Evolutionary conservation across 192 early-diverging fungal genomes (phyloP).

Genomic region (Coemansia umbellata): DNA sequence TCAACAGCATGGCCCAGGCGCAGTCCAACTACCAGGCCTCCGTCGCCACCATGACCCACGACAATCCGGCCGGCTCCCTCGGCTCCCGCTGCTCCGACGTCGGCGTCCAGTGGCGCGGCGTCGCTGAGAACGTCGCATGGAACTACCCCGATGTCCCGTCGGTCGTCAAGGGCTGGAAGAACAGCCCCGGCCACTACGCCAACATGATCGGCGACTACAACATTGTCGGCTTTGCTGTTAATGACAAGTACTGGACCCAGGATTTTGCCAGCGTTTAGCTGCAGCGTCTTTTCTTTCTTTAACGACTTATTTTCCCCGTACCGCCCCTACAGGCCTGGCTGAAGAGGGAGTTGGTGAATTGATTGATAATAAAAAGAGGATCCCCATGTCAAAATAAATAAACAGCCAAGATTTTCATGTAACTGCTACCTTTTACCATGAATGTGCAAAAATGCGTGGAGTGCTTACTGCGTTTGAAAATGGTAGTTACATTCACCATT

Average conservation of each 20-base stretch:
- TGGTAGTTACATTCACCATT: no score
- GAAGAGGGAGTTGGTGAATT: no score
- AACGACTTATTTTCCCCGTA: background rate
- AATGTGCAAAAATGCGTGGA: no score
- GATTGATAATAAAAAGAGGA: background rate
- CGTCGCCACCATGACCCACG: slow-evolving; percentile 24
- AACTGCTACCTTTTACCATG: slow-evolving; percentile 1
- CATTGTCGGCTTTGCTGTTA: slow-evolving; percentile 31
- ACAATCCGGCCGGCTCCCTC: slow-evolving; percentile 15
- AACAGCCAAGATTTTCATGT: background rate
- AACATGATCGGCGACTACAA: slow-evolving; percentile 46
- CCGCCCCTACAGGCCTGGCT: no score
- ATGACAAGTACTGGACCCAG: slow-evolving; percentile 35
- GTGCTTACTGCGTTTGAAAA: no score
- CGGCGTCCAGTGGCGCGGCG: slow-evolving; percentile 25
- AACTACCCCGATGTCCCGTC: slow-evolving; percentile 20
- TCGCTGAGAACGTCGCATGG: slow-evolving; percentile 38
- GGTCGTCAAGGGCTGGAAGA: slow-evolving; percentile 16
- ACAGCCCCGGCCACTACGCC: slow-evolving; percentile 24
- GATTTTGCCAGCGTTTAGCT: slow-evolving; percentile 27
- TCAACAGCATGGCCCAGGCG: slow-evolving; percentile 28
- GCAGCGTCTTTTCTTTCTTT: background rate
- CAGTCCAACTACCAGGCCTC: slow-evolving; percentile 37
- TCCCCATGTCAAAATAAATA: background rate
- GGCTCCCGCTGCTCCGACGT: slow-evolving; percentile 21